These are phyloP conservation scores for Aspergillus amoenus DNA, from an alignment of 2,329 filamentous ascomycete species.

Conservation along the genomic window DNA sequence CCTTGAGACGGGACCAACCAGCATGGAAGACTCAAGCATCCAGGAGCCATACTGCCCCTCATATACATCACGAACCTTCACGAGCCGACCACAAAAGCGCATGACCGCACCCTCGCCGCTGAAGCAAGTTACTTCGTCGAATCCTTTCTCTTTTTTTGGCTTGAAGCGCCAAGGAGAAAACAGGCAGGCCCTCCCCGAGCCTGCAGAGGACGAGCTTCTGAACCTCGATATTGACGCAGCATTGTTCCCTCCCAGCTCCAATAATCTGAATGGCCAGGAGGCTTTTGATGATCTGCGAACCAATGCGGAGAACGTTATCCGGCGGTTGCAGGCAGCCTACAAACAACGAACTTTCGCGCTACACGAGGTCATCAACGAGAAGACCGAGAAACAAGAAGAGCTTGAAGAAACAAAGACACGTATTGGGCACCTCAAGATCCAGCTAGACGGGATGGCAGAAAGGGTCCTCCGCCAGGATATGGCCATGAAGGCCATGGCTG, in stretches of 20 bases:
- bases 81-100: conserved; percentile 27
- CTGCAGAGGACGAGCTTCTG: conserved; percentile 53
- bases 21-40: conserved; percentile 10
- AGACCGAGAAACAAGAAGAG: conserved; percentile 60
- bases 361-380: conserved; percentile 53
- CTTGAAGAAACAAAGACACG: conserved; percentile 60
- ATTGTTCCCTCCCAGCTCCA: conserved; percentile 54
- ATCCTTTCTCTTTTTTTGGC: conserved; percentile 46
- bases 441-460: conserved; percentile 60
- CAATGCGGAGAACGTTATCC: conserved; percentile 56
- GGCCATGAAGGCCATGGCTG: conserved; percentile 53
- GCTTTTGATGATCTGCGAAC: conserved; percentile 58
- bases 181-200: conserved; percentile 31
- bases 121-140: conserved; percentile 35
- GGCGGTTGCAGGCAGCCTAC: conserved; percentile 58
- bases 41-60: conserved; percentile 17
- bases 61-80: conserved; percentile 13
- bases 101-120: conserved; percentile 31
- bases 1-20: conserved; percentile 13
- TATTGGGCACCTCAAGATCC: conserved; percentile 58
- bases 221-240: conserved; percentile 55
- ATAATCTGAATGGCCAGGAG: conserved; percentile 51
- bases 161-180: conserved; percentile 34
- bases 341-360: conserved; percentile 52
- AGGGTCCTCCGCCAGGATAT: conserved; percentile 57